Evolutionary conservation across 345 rosid species (phyloP).

Genomic region (Clausena lansium): DNA sequence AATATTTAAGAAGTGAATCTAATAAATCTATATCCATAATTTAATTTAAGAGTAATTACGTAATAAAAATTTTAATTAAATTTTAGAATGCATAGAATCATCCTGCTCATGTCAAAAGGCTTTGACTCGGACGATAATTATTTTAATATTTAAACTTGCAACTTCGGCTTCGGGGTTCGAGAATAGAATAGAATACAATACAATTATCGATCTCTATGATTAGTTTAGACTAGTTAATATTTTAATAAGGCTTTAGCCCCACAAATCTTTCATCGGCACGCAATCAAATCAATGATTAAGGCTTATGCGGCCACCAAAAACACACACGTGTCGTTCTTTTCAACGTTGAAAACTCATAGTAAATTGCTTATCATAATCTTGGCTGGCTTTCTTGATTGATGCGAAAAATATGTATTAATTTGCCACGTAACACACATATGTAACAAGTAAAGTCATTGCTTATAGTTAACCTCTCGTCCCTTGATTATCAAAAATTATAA

Average conservation of each 20-base stretch:
- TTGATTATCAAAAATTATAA: too few relatives aligned
- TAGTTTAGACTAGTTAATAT: too few relatives aligned
- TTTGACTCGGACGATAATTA: not conserved
- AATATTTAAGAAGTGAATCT: too few relatives aligned
- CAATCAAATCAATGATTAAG: not conserved
- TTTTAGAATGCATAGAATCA: too few relatives aligned
- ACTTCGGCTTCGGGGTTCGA: not conserved
- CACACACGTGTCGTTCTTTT: not conserved
- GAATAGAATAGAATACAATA: too few relatives aligned
- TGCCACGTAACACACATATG: not conserved
- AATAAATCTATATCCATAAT: too few relatives aligned
- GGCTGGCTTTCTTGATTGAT: not conserved
- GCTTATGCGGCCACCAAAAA: not conserved
- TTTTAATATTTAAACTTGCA: too few relatives aligned
- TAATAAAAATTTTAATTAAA: too few relatives aligned
- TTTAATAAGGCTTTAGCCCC: too few relatives aligned
- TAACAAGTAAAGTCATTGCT: not conserved
- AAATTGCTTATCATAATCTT: not conserved
- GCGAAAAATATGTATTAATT: not conserved
- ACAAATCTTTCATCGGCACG: not conserved
- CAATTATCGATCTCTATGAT: not conserved
- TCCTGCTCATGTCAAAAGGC: too few relatives aligned
- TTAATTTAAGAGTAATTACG: too few relatives aligned
- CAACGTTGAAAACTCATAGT: not conserved
- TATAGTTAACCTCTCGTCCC: not conserved